Base-by-base conservation (phyloP, 129 eudicot genomes). In the Dittrichia graveolens region DNA sequence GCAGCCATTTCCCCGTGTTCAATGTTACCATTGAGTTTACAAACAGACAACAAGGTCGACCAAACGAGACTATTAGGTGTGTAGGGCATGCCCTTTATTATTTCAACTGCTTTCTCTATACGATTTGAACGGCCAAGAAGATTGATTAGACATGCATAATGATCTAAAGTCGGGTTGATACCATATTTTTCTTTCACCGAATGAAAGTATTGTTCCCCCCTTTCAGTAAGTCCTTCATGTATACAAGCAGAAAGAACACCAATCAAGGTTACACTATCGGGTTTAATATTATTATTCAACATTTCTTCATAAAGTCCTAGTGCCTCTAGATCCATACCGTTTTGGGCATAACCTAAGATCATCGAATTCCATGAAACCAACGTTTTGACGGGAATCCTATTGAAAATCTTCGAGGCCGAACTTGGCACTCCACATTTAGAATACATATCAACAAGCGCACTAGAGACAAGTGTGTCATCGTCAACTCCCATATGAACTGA, bases 401-500 rank as follows among this genome's bases (percentile, higher is more conserved):
- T 48, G 58, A 86, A 86, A 42, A 83, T 34, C 40, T 54, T 69
- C 31, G 63, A 71, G 11, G 91, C 85, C 34, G 73, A 59, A 46
- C 11, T 38, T 47, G 73, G 83, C 68, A 77, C 78, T 57, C 87
- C 91, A 54, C 91, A 80, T 65, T 86, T 86, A 31, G 83, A 75
- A 74, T 86, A 86, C 88, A 83, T 86, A 54, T 83, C 85, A 55
- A 86, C 79, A 55, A 86, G 83, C 19, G 91, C 81, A 56, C 76
- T 83, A 16, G 76, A 67, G 8, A 83, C 87, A 9, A 75, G 83
- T 16, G 69, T 71, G 72, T 83, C 85, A 13, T 53, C 31, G 31
- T 81, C 81, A 37, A 80, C 85, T 61, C 87, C 85, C 81, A 83
- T 66, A 24, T 83, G 79, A 41, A 80, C 34, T 8, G 83, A 67